Evolutionary conservation across 2,329 filamentous ascomycete species (phyloP), one percentile per base, ranked within the genome.

Genomic region (Colletotrichum sp.): DNA sequence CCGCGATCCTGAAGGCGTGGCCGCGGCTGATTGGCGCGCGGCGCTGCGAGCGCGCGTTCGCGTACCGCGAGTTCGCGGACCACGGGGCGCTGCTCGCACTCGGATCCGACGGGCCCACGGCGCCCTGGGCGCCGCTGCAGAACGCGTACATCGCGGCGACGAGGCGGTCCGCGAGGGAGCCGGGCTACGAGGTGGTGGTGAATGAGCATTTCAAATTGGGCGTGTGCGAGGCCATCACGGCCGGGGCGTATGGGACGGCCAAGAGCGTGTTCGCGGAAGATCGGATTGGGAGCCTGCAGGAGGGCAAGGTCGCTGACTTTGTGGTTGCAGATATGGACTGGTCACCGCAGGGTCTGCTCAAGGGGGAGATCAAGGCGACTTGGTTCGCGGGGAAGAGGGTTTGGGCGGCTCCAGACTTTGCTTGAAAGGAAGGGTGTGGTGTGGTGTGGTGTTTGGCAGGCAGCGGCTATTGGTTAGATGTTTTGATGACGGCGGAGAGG

Each of bases 1-100:
- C 90, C 12, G 88, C 89, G 1, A 91, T 91, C 76, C 83, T 92
- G 22, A 84, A 86, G 44, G 90, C 90, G 0, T 92, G 90, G 90
- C 89, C 89, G 3, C 81, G 83, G 16, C 84, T 92, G 22, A 81
- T 92, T 8, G 90, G 90, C 1, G 76, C 78, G 65, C 83, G 88
- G 59, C 85, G 90, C 15, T 88, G 89, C 79, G 85, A 84, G 74
- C 85, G 90, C 39, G 90, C 90, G 1, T 92, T 92, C 78, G 89
- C 90, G 5, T 91, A 92, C 83, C 86, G 86, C 39, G 89, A 91
- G 67, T 90, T 92, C 77, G 84, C 85, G 18, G 86, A 88, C 71
- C 82, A 83, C n/a, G 89, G 88, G 8, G 88, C 89, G 1, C 80
- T 82, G 8, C 81, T 91, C 4, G 88, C 89, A 1, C 84, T 91